phyloP scores from a whole-genome alignment of 1,284 basidiomycete species.

The Ustilago cynodontis region DNA sequence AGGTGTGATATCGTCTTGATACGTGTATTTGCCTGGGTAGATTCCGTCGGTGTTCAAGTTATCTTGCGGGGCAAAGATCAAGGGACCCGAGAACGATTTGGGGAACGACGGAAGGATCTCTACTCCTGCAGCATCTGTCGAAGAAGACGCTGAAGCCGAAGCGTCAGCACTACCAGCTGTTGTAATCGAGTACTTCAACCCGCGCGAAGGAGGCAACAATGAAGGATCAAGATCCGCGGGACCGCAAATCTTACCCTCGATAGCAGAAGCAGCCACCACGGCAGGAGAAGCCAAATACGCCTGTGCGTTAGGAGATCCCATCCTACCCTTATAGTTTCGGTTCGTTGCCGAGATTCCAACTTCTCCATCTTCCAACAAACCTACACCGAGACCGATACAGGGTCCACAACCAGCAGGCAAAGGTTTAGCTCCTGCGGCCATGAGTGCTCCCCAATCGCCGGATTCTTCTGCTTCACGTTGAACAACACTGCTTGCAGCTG shows the following conservation, averaged over 20 bases:
- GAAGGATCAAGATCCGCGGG: slow-evolving; percentile 77
- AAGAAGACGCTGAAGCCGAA: slow-evolving; percentile 29
- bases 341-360: slow-evolving; percentile 98
- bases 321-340: slow-evolving; percentile 97
- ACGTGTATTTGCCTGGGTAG: slow-evolving; percentile 99
- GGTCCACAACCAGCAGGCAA: slow-evolving; percentile 97
- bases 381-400: slow-evolving; percentile 94
- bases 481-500: slow-evolving; percentile 90
- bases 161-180: slow-evolving; percentile 62
- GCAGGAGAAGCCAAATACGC: slow-evolving; percentile 96
- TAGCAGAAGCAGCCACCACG: slow-evolving; percentile 94
- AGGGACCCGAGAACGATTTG: slow-evolving; percentile 80
- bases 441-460: slow-evolving; percentile 89
- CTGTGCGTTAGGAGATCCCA: slow-evolving; percentile 94
- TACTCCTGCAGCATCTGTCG: slow-evolving; percentile 47
- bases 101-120: slow-evolving; percentile 75
- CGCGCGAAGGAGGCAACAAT: slow-evolving; percentile 73
- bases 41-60: slow-evolving; percentile 98
- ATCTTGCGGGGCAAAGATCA: slow-evolving; percentile 94
- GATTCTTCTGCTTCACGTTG: slow-evolving; percentile 87
- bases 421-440: slow-evolving; percentile 88
- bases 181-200: slow-evolving; percentile 71
- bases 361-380: slow-evolving; percentile 91
- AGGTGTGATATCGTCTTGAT: slow-evolving; percentile 98
- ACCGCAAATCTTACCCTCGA: slow-evolving; percentile 89